phyloP scores from a whole-genome alignment of 139 green algal species.

The Mychonastes homosphaera region DNA sequence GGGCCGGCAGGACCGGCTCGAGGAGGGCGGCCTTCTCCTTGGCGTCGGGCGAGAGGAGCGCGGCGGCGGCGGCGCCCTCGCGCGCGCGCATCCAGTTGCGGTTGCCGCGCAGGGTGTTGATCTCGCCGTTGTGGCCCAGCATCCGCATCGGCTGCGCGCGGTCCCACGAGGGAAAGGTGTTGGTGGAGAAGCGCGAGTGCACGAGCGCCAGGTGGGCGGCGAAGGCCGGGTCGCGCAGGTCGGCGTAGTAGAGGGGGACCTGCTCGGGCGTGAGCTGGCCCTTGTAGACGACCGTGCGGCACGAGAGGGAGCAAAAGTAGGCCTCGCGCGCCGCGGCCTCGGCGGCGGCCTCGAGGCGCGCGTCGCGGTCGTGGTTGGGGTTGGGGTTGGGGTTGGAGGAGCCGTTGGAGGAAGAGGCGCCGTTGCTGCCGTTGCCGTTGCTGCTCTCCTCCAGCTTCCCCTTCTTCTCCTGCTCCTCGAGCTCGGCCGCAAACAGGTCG shows the following conservation, averaged over 20 bases:
- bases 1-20: conserved; percentile 75
- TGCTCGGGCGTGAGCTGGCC: conserved; percentile 87
- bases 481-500: conserved; percentile 61
- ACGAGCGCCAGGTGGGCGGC: conserved; percentile 84
- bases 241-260: conserved; percentile 72
- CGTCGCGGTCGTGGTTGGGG: not conserved
- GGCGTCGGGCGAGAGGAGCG: no score
- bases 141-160: conserved; percentile 88
- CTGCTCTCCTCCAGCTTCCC: no score
- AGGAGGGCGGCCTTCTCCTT: no score
- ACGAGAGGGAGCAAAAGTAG: conserved; percentile 88
- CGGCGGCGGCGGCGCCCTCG: conserved; percentile 83
- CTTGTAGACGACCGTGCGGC: conserved; percentile 91
- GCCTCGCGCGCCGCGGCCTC: conserved; percentile 39
- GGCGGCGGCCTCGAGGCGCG: conserved; percentile 8
- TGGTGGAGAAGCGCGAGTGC: conserved; percentile 92
- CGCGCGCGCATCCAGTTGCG: conserved; percentile 86
- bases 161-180: conserved; percentile 91
- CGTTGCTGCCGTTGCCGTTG: no score
- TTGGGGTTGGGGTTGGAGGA: no score
- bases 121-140: conserved; percentile 91
- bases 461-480: no score
- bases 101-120: conserved; percentile 77
- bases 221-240: conserved; percentile 72
- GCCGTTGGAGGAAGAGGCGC: no score